These are phyloP conservation scores for Ophiostoma sp. DNA, from an alignment of 2,329 filamentous ascomycete species.

Conservation along the genomic window DNA sequence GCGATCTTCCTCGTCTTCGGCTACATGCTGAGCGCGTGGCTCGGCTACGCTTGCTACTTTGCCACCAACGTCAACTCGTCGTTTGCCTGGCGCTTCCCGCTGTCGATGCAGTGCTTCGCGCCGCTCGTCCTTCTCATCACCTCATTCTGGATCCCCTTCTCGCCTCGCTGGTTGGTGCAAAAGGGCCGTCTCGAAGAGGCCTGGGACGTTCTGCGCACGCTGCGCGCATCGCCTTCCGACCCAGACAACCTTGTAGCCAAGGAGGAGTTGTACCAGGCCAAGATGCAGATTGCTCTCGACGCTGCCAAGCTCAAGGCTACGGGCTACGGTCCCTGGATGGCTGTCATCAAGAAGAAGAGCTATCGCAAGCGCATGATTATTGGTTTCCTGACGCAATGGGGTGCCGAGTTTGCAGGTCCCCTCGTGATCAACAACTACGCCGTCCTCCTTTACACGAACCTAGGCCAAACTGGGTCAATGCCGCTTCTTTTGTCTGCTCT, in stretches of 20 bases:
- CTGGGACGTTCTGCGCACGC: conserved; percentile 42
- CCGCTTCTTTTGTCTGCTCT: conserved; percentile 43
- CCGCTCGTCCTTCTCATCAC: conserved; percentile 40
- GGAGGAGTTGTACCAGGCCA: conserved; percentile 50
- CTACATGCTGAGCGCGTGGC: conserved; percentile 47
- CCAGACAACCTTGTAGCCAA: conserved; percentile 44
- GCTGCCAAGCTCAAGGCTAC: conserved; percentile 42
- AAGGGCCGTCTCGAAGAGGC: conserved; percentile 49
- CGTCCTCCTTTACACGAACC: conserved; percentile 42
- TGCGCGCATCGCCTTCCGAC: conserved; percentile 43
- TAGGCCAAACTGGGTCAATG: conserved; percentile 44
- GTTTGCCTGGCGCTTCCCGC: conserved; percentile 49
- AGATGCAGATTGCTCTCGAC: conserved; percentile 48
- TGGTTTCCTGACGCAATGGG: conserved; percentile 54
- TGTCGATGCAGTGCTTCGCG: conserved; percentile 42
- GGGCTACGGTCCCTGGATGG: conserved; percentile 45
- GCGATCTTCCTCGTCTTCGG: conserved; percentile 50
- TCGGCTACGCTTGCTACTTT: conserved; percentile 48
- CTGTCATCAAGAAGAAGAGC: conserved; percentile 48
- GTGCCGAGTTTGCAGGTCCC: conserved; percentile 53
- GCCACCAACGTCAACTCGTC: conserved; percentile 37
- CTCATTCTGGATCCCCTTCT: conserved; percentile 46
- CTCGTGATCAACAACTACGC: conserved; percentile 51
- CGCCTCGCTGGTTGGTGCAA: conserved; percentile 51
- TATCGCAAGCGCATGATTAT: conserved; percentile 54